These are phyloP conservation scores for Beauveria varroae DNA, from an alignment of 2,329 filamentous ascomycete species.

Conservation along the genomic window DNA sequence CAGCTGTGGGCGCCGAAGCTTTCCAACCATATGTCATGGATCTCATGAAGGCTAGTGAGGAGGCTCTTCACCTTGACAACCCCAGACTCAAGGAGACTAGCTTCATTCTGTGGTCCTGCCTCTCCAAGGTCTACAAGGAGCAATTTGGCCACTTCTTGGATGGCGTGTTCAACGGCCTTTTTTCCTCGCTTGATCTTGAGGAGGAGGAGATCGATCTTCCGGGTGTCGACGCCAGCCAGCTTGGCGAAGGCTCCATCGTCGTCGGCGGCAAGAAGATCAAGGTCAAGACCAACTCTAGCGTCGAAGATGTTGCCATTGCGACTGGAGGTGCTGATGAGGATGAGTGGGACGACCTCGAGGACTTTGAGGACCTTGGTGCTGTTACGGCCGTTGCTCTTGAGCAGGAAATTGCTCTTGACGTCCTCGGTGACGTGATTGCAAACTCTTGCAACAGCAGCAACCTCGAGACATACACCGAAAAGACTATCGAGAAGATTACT, in stretches of 20 bases:
- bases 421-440: constrained; percentile 85
- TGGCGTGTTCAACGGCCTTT: constrained; percentile 71
- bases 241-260: constrained; percentile 69
- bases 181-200: constrained; percentile 78
- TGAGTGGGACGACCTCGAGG: constrained; percentile 69
- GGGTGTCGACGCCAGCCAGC: constrained; percentile 44
- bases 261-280: constrained; percentile 81
- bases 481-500: constrained; percentile 73
- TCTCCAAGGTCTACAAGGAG: constrained; percentile 88
- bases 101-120: constrained; percentile 92
- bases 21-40: constrained; percentile 90
- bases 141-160: constrained; percentile 72
- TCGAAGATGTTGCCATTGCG: constrained; percentile 46
- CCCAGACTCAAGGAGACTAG: constrained; percentile 89
- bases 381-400: constrained; percentile 87
- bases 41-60: constrained; percentile 86
- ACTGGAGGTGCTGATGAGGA: constrained; percentile 51
- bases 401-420: constrained; percentile 95
- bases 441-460: constrained; percentile 72
- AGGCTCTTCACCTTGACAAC: constrained; percentile 81
- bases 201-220: constrained; percentile 81
- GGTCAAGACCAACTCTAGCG: constrained; percentile 52
- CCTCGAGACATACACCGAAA: constrained; percentile 74
- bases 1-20: constrained; percentile 73
- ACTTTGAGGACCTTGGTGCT: constrained; percentile 75